Conservation (phyloP, 768 basidiomycete genomes). For the Termitomyces sp. region DNA sequence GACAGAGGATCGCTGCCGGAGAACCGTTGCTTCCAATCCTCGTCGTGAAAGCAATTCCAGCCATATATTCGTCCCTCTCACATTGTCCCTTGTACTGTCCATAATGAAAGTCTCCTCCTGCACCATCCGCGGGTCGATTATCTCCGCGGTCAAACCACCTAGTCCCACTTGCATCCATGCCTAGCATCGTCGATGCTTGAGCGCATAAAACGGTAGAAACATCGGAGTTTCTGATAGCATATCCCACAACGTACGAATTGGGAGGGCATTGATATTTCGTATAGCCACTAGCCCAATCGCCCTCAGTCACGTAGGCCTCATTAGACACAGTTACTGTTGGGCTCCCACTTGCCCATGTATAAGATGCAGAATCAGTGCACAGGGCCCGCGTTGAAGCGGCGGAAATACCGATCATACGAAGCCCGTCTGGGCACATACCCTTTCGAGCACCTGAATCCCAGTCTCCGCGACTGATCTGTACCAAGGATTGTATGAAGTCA, state of each 20-base stretch:
- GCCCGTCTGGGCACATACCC: slow-evolving; percentile 19
- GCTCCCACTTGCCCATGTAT: slow-evolving; percentile 14
- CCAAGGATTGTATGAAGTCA: slow-evolving; percentile 15
- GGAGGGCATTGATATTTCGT: slow-evolving; percentile 19
- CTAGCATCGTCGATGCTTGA: slow-evolving; percentile 6
- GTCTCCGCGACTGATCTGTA: slow-evolving; percentile 12
- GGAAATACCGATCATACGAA: slow-evolving; percentile 17
- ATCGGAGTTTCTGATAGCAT: slow-evolving; percentile 14
- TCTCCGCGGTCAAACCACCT: slow-evolving; percentile 17
- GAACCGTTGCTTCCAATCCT: slow-evolving; percentile 13
- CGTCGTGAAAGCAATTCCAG: slow-evolving; percentile 17
- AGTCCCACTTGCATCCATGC: slow-evolving; percentile 11
- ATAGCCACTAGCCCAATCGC: slow-evolving; percentile 18
- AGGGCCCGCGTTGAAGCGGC: slow-evolving; percentile 14
- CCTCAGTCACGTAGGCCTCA: slow-evolving; percentile 13
- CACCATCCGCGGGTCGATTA: slow-evolving; percentile 8
- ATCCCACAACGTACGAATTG: slow-evolving; percentile 14
- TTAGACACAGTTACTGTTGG: slow-evolving; percentile 11
- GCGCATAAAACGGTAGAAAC: slow-evolving; percentile 17
- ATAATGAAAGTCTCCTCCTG: slow-evolving; percentile 16
- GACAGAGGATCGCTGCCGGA: slow-evolving; percentile 14
- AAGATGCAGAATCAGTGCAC: slow-evolving; percentile 12
- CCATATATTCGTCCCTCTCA: slow-evolving; percentile 16
- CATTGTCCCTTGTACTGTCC: slow-evolving; percentile 13
- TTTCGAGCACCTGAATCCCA: slow-evolving; percentile 19